A percentile compares a stretch with the other conserved stretches of the same genome.
These are phyloP conservation scores for Candida takata DNA, from an alignment of 805 yeast genomes.

Conservation along the genomic window DNA sequence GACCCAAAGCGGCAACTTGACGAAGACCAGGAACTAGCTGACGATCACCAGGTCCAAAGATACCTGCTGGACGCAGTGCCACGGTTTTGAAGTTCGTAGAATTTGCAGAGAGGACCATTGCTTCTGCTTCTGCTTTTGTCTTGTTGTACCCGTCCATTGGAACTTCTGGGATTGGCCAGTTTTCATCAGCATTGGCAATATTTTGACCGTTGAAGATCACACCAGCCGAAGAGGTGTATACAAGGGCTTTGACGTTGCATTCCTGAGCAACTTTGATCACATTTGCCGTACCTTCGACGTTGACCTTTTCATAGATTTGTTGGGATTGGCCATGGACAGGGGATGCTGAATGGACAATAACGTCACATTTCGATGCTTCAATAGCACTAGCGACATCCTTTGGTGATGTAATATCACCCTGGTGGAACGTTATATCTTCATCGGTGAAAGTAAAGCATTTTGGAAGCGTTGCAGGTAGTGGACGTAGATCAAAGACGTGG, in stretches of 20 bases:
- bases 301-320: constrained; percentile 79
- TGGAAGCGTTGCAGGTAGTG: constrained; percentile 67
- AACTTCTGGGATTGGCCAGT: constrained; percentile 84
- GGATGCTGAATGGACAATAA: constrained; percentile 92
- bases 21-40: constrained; percentile 92
- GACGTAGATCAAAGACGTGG: constrained; percentile 87
- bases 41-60: constrained; percentile 97
- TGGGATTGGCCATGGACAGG: constrained; percentile 89
- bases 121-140: constrained; percentile 90
- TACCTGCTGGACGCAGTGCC: constrained; percentile 94
- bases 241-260: constrained; percentile 52
- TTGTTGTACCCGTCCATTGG: constrained; percentile 97
- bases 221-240: constrained; percentile 96
- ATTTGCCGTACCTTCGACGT: constrained; percentile 81
- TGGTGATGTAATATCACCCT: constrained; percentile 79
- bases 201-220: constrained; percentile 96
- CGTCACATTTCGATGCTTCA: constrained; percentile 49
- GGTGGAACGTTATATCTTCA: constrained; percentile 47
- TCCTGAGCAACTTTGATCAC: constrained; percentile 58
- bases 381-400: constrained; percentile 65
- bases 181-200: constrained; percentile 84
- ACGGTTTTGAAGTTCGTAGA: constrained; percentile 58
- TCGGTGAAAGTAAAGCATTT: constrained; percentile 69
- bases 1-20: constrained; percentile 74
- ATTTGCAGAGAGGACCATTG: constrained; percentile 69